Evolutionary conservation across 2,329 filamentous ascomycete genomes (phyloP), one percentile per base, ranked within the genome.

Genomic region (Aspergillus felis): DNA sequence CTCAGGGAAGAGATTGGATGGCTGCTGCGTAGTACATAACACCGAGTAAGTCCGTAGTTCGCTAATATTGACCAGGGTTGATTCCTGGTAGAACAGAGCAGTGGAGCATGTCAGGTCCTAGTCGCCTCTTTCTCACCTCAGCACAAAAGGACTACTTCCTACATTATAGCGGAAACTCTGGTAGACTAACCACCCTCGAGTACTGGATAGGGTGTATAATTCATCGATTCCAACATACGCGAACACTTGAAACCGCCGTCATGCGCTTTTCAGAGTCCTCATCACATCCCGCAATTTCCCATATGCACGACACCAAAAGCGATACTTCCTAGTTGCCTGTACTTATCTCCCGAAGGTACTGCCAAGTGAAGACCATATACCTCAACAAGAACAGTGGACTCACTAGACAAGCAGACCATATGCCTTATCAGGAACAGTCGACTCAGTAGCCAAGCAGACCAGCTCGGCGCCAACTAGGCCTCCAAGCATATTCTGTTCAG

Each of bases 181-280:
- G 14, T 17, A 38, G 32, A 38, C 2, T 38, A 38, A 38, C 32
- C 5, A 38, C 17, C 14, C 5, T 38, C 32, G 17, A 38, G 6
- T 17, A 38, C 32, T 3, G 17, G 14, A 3, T 8, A 17, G 14
- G 12, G 14, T 6, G 5, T 17, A 38, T 22, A 22, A 27, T n/a
- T 25, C 10, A 25, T 29, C 49, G 24, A 17, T 24, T 42, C 50
- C 32, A 28, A 25, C 22, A 25, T 24, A 35, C 20, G 47, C 41
- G 51, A 42, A 20, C 41, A 52, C 42, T 58, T 59, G 58, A 62
- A 62, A 62, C 58, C 50, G 46, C 50, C 50, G 24, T 56, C 48
- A 54, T 60, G 60, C 60, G 51, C 50, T 29, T 51, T 44, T 35
- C 4, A 4, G 32, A 35, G 32, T 38, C 32, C 14, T 53, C 46